A percentile compares a stretch with the other conserved stretches of the same genome.
Evolutionary conservation across 2,329 filamentous ascomycete species (phyloP).

Genomic region (Dothideomycetes sp.): DNA sequence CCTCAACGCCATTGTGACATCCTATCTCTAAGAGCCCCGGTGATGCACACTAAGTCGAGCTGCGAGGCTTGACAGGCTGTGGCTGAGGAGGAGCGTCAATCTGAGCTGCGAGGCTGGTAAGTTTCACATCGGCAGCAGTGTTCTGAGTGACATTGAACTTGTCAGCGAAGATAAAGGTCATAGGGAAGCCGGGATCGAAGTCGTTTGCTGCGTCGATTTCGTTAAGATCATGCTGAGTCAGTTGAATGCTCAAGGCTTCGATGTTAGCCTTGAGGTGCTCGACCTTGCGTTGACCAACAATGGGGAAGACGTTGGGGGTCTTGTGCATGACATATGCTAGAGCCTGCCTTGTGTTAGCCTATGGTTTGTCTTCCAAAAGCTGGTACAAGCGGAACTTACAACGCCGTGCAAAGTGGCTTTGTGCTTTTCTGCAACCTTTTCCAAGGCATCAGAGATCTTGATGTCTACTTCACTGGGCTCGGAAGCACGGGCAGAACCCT

Average conservation of each 20-base stretch:
- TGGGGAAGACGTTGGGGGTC: conserved; percentile 59
- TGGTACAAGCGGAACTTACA: not conserved
- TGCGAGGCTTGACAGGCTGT: conserved; percentile 7
- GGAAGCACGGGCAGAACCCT: conserved; percentile 23
- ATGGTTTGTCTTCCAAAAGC: too few relatives aligned
- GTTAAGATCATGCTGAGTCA: conserved; percentile 54
- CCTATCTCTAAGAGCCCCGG: too few relatives aligned
- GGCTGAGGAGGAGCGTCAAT: conserved; percentile 13
- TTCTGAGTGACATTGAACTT: conserved; percentile 8
- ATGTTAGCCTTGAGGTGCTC: conserved; percentile 64
- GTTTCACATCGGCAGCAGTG: conserved; percentile 12
- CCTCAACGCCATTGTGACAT: too few relatives aligned
- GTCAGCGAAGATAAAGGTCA: conserved; percentile 41
- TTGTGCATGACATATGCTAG: conserved; percentile 68
- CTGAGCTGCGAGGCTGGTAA: conserved; percentile 6
- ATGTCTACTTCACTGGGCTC: conserved; percentile 37
- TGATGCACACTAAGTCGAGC: too few relatives aligned
- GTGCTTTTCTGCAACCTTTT: conserved; percentile 49
- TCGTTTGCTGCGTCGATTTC: conserved; percentile 54
- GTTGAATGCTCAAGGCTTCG: conserved; percentile 52
- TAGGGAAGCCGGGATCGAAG: conserved; percentile 61
- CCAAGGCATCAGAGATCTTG: conserved; percentile 49
- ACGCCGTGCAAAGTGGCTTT: conserved; percentile 11
- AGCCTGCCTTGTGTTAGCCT: too few relatives aligned
- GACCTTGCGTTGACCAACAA: conserved; percentile 60